Conservation (phyloP, 2,329 filamentous ascomycete species). For the Corinectria fuckeliana region DNA sequence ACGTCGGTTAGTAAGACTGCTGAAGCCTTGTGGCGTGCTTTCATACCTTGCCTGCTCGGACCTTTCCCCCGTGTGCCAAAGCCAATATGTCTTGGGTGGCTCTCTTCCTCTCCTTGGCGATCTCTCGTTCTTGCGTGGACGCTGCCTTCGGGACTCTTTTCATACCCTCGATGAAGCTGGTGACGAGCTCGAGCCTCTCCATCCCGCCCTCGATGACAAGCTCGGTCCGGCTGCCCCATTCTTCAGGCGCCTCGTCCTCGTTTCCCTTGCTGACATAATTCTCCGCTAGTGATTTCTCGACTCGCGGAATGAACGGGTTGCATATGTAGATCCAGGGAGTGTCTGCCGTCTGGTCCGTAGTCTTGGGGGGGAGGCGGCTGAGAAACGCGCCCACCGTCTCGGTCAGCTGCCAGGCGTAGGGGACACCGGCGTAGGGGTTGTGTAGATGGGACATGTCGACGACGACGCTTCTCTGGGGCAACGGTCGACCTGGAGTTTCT, state of each 20-base stretch:
- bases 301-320: conserved; percentile 63
- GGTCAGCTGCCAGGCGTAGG: conserved; percentile 65
- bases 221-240: conserved; percentile 52
- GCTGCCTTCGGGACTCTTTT: conserved; percentile 44
- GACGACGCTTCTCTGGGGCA: conserved; percentile 24
- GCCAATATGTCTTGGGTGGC: conserved; percentile 63
- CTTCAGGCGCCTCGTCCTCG: conserved; percentile 57
- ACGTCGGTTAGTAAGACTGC: conserved; percentile 39
- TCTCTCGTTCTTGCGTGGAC: conserved; percentile 49
- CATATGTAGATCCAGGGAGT: conserved; percentile 76
- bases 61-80: conserved; percentile 63
- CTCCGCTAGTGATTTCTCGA: conserved; percentile 41
- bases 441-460: conserved; percentile 48
- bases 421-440: conserved; percentile 64
- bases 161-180: conserved; percentile 57
- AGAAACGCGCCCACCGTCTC: conserved; percentile 73
- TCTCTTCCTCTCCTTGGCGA: conserved; percentile 57
- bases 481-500: conserved; percentile 36
- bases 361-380: conserved; percentile 69
- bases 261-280: conserved; percentile 51
- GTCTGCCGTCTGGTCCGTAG: conserved; percentile 53
- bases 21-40: background rate
- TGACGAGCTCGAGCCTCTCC: conserved; percentile 55
- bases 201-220: conserved; percentile 60
- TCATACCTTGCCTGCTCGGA: conserved; percentile 70